These are phyloP conservation scores for Casuarina equisetifolia DNA, from an alignment of 306 rosid genomes.

Conservation along the genomic window DNA sequence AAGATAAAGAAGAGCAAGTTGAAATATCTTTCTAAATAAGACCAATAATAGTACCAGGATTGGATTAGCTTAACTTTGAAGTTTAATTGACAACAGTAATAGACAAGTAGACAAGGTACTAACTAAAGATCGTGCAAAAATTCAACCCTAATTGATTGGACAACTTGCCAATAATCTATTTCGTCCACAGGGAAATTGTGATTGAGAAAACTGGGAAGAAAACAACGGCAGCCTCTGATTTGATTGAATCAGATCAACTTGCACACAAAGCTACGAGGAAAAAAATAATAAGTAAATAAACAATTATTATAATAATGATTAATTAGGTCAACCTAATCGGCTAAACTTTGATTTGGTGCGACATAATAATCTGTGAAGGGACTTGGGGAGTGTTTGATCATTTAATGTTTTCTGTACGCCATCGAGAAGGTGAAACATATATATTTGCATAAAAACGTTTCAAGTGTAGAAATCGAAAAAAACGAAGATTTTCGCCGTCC, in stretches of 20 bases:
- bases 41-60: background rate
- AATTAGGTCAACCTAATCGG: conserved; percentile 37
- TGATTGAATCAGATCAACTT: conserved; percentile 52
- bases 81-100: background rate
- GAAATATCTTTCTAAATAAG: background rate
- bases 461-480: conserved; percentile 25
- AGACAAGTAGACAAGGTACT: background rate
- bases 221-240: background rate
- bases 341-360: conserved; percentile 37
- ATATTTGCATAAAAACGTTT: conserved; percentile 26
- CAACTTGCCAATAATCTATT: conserved; percentile 35
- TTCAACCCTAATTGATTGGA: conserved; percentile 36
- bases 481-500: background rate
- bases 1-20: background rate
- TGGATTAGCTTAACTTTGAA: conserved; percentile 2
- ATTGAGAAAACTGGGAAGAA: background rate
- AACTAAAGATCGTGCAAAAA: conserved; percentile 28
- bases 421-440: conserved; percentile 26
- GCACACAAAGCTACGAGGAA: conserved; percentile 30
- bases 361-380: conserved; percentile 27
- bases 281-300: background rate
- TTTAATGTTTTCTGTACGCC: conserved; percentile 29
- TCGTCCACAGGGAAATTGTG: too few species aligned
- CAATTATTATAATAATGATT: conserved; percentile 20
- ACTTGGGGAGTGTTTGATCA: conserved; percentile 23